Evolutionary conservation across 2,329 filamentous ascomycete species (phyloP).

Genomic region (Seiridium unicorne): DNA sequence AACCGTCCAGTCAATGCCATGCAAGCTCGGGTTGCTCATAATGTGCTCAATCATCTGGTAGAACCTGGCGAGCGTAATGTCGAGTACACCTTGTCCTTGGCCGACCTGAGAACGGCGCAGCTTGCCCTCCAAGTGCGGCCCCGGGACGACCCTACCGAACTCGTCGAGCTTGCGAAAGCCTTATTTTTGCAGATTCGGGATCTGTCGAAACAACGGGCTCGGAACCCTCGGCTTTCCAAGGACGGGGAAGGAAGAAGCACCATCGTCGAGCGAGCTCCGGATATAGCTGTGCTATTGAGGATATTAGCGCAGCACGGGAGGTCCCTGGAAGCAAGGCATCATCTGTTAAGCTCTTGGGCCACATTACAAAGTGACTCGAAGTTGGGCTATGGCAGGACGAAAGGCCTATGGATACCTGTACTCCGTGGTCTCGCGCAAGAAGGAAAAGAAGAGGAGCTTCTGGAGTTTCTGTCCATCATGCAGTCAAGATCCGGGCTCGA

Average conservation of each 20-base stretch:
- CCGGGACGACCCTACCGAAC: slow-evolving; percentile 40
- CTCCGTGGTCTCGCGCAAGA: slow-evolving; percentile 62
- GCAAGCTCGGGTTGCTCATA: slow-evolving; percentile 60
- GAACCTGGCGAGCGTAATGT: slow-evolving; percentile 32
- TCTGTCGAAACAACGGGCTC: slow-evolving; percentile 11
- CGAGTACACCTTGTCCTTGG: slow-evolving; percentile 15
- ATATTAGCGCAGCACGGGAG: slow-evolving; percentile 25
- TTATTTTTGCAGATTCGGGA: slow-evolving; percentile 39
- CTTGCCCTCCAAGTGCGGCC: slow-evolving; percentile 41
- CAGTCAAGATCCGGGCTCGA: slow-evolving; percentile 45
- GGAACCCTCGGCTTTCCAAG: neutral
- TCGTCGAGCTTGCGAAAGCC: slow-evolving; percentile 44
- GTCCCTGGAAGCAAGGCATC: slow-evolving; percentile 27
- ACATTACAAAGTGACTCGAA: slow-evolving; percentile 8
- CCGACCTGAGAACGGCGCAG: slow-evolving; percentile 39
- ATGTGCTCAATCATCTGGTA: slow-evolving; percentile 61
- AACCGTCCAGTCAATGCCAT: slow-evolving; percentile 57
- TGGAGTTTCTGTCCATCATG: slow-evolving; percentile 48
- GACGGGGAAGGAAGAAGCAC: neutral
- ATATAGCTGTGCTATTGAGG: slow-evolving; percentile 20
- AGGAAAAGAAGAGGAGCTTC: slow-evolving; percentile 55
- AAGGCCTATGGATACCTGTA: slow-evolving; percentile 45
- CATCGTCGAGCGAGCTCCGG: slow-evolving; percentile 14
- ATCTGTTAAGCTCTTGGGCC: slow-evolving; percentile 17
- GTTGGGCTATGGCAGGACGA: slow-evolving; percentile 29